Evolutionary conservation across 345 rosid species (phyloP).

Genomic region (Eucalyptus melliodora): DNA sequence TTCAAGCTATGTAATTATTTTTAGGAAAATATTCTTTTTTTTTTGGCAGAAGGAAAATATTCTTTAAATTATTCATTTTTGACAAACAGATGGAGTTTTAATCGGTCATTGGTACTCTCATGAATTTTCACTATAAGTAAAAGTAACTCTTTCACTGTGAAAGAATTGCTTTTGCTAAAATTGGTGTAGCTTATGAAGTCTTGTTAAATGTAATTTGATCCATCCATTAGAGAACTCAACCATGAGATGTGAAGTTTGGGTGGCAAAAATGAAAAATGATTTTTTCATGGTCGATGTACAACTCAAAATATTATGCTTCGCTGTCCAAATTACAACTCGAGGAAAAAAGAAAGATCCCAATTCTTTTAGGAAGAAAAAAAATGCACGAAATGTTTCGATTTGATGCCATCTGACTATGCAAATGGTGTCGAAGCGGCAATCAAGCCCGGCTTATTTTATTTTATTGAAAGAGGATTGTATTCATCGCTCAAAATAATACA

Average conservation of each 20-base stretch:
- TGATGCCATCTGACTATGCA: neutral
- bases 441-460: neutral
- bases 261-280: neutral
- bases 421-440: neutral
- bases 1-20: too few species aligned
- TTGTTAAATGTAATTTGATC: neutral
- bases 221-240: neutral
- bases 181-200: neutral
- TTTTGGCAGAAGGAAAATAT: too few species aligned
- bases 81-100: too few species aligned
- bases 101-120: neutral
- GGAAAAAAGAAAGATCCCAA: neutral
- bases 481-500: neutral
- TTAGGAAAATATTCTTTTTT: too few species aligned
- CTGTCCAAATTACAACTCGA: neutral
- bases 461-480: too few species aligned
- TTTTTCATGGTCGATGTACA: neutral
- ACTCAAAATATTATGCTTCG: neutral
- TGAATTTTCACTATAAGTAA: neutral
- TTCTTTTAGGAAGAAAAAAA: neutral
- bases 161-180: rapidly evolving
- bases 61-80: too few species aligned
- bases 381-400: neutral
- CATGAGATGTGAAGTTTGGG: neutral
- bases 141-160: neutral